A percentile compares a stretch with the other conserved stretches of the same genome.
phyloP scores from a whole-genome alignment of 306 rosid genomes.

The Vigna unguiculata region DNA sequence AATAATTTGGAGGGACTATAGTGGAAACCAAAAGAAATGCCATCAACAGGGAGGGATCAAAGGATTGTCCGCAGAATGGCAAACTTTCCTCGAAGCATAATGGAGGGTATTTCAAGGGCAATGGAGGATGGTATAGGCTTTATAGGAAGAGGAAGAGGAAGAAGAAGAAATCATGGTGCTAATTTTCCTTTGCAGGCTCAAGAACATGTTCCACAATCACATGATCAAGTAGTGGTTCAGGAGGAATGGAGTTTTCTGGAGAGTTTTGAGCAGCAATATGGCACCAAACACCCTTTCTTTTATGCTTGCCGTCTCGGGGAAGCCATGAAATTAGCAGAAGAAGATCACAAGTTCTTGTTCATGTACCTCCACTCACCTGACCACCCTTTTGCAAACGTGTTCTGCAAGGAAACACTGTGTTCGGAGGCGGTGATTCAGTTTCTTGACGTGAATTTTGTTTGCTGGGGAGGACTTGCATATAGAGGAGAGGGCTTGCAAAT shows the following conservation, averaged over 20 bases:
- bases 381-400: constrained; percentile 65
- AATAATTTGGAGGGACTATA: not conserved
- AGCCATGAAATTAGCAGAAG: constrained; percentile 67
- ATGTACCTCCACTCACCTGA: constrained; percentile 81
- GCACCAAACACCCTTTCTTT: constrained; percentile 68
- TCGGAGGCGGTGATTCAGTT: constrained; percentile 68
- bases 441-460: constrained; percentile 82
- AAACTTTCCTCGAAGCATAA: constrained; percentile 66
- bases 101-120: constrained; percentile 68
- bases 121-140: constrained; percentile 52
- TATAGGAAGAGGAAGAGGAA: constrained; percentile 53
- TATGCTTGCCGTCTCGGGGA: constrained; percentile 66
- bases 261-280: constrained; percentile 67
- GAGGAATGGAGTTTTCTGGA: constrained; percentile 63
- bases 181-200: constrained; percentile 47
- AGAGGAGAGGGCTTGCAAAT: constrained; percentile 70
- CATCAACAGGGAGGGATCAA: constrained; percentile 56
- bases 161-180: constrained; percentile 52
- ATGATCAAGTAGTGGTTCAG: constrained; percentile 35
- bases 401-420: constrained; percentile 73
- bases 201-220: constrained; percentile 8
- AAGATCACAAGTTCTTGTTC: constrained; percentile 74
- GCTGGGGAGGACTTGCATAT: constrained; percentile 72
- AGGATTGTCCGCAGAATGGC: constrained; percentile 66
- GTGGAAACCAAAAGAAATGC: constrained; percentile 43